Evolutionary conservation across 2,329 filamentous ascomycete species (phyloP).

Genomic region (Paecilomyces dactylethromorphus): DNA sequence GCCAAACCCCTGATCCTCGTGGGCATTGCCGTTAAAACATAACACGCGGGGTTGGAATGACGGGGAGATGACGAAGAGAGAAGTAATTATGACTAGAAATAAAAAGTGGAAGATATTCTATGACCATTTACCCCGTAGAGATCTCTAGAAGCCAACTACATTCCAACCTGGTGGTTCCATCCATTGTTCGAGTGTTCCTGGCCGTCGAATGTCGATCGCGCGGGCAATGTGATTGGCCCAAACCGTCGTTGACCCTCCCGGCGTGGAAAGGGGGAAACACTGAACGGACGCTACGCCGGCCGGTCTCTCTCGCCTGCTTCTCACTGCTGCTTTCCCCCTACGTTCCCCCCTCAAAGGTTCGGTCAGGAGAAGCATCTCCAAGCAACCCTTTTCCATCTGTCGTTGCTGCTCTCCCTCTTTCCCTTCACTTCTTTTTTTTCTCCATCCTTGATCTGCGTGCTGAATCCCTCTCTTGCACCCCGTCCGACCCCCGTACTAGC

Average conservation of each 20-base stretch:
- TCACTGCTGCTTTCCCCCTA: neutral
- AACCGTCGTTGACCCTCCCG: neutral
- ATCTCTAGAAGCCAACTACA: too few species aligned
- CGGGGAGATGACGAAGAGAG: too few species aligned
- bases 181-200: neutral
- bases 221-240: conserved; percentile 18
- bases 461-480: neutral
- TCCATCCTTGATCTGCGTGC: conserved; percentile 7
- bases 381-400: conserved; percentile 7
- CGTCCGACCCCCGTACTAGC: conserved; percentile 6
- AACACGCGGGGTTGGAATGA: neutral
- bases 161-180: neutral
- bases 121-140: too few species aligned
- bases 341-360: conserved; percentile 10
- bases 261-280: conserved; percentile 21
- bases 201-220: neutral
- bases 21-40: neutral
- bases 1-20: neutral
- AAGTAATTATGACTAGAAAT: too few species aligned
- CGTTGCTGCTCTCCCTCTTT: conserved; percentile 7
- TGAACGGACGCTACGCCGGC: conserved; percentile 3
- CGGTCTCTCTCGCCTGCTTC: neutral
- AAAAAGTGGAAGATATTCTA: too few species aligned
- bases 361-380: conserved; percentile 10
- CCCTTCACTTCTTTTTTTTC: conserved; percentile 11